phyloP scores from a whole-genome alignment of 257 asterid species.

The Petrea volubilis region DNA sequence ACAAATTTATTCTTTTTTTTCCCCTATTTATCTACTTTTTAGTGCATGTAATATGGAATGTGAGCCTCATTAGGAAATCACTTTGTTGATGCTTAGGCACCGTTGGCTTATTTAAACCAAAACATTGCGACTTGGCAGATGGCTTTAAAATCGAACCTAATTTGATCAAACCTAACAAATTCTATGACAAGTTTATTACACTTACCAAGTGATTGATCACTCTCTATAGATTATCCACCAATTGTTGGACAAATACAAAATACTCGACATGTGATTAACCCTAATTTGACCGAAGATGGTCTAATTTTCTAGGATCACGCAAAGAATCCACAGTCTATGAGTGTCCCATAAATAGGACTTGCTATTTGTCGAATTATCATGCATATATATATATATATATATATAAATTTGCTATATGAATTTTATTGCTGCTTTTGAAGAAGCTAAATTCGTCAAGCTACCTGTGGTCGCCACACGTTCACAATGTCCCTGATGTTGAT shows the following conservation, averaged over 20 bases:
- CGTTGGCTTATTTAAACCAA: too few relatives aligned
- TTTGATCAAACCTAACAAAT: too few relatives aligned
- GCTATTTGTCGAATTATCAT: slow-evolving; percentile 4
- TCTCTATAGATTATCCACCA: too few relatives aligned
- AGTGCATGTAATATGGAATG: not conserved
- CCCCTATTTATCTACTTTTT: too few relatives aligned
- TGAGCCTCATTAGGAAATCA: not conserved
- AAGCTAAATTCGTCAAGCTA: slow-evolving; percentile 16
- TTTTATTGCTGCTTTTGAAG: slow-evolving; percentile 16
- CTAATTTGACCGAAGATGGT: not conserved
- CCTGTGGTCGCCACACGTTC: slow-evolving; percentile 27
- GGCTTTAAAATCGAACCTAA: too few relatives aligned
- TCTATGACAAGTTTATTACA: too few relatives aligned
- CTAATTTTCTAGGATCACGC: slow-evolving; percentile 22
- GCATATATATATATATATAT: too few relatives aligned
- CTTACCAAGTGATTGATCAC: too few relatives aligned
- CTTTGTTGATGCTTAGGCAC: not conserved
- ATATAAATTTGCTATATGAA: not conserved
- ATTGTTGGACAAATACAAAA: too few relatives aligned
- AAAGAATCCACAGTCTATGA: slow-evolving; percentile 18
- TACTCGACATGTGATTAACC: too few relatives aligned
- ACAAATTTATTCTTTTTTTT: too few relatives aligned
- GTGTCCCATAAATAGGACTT: not conserved
- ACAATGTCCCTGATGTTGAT: slow-evolving; percentile 2
- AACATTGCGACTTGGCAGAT: not conserved